Conservation (phyloP, 192 early-diverging fungal species). For the Helicostylum pulchrum region DNA sequence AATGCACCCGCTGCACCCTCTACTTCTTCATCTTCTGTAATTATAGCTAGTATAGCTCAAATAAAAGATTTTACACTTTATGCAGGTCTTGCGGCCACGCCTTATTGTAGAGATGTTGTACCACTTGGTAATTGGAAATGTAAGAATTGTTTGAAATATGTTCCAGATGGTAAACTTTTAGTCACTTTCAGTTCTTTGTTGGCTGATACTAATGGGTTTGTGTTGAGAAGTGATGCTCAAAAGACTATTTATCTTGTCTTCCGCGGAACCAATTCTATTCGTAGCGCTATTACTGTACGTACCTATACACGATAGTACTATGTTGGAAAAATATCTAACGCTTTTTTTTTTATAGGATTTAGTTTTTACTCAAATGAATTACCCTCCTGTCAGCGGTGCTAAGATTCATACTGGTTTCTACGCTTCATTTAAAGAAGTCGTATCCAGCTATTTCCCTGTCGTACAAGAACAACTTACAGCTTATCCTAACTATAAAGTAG, state of each 20-base stretch:
- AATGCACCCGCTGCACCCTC: neutral
- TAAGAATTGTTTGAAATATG: conserved; percentile 7
- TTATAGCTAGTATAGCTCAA: neutral
- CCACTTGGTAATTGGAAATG: conserved; percentile 8
- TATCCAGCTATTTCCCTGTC: neutral
- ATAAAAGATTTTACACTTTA: conserved; percentile 6
- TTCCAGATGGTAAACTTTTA: conserved; percentile 18
- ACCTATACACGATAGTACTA: neutral
- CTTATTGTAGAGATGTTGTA: conserved; percentile 25
- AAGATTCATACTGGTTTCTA: conserved; percentile 21
- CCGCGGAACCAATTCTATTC: conserved; percentile 22
- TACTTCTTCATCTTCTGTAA: neutral
- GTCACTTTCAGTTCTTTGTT: conserved; percentile 9
- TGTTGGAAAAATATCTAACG: too few species aligned
- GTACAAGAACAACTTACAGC: conserved; percentile 5
- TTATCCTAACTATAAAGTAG: conserved; percentile 22
- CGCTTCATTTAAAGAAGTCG: neutral
- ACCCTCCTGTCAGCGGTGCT: conserved; percentile 20
- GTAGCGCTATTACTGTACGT: conserved; percentile 10
- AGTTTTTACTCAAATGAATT: conserved; percentile 10
- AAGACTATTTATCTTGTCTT: conserved; percentile 23
- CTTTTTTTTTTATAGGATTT: conserved; percentile 5
- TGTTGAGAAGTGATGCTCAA: conserved; percentile 11
- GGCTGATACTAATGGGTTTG: conserved; percentile 20
- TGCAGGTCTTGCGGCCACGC: conserved; percentile 15